Percentiles rank a stretch among this genome's conserved stretches.
Evolutionary conservation across 2,329 filamentous ascomycete genomes (phyloP).

Genomic region (Acrocalymma vagum): DNA sequence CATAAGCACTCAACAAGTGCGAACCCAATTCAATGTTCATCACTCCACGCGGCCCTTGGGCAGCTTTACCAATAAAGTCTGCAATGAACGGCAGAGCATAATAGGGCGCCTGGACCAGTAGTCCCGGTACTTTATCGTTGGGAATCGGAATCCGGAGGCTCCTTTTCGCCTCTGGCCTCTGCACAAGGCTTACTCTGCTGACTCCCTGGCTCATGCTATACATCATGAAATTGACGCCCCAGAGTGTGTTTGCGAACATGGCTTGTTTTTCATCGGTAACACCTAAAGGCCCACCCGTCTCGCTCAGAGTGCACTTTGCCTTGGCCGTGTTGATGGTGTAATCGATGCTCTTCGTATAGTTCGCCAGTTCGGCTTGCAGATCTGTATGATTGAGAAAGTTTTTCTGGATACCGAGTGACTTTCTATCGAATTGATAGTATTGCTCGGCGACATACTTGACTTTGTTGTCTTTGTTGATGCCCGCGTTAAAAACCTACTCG

Average conservation of each 20-base stretch:
- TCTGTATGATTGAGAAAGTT: too few species aligned
- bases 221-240: not conserved
- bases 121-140: not conserved
- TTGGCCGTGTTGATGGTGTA: not conserved
- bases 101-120: not conserved
- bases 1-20: not conserved
- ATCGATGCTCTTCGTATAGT: not conserved
- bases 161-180: not conserved
- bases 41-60: not conserved
- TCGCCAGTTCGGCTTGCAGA: too few species aligned
- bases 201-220: conserved; percentile 1
- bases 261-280: not conserved
- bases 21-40: not conserved
- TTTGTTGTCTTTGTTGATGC: too few species aligned
- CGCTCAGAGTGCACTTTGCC: not conserved
- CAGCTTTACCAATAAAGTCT: not conserved
- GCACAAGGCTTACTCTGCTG: not conserved
- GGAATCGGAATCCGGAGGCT: not conserved
- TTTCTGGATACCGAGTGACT: too few species aligned
- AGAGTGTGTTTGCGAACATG: not conserved
- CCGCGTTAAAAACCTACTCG: too few species aligned
- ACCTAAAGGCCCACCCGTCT: not conserved
- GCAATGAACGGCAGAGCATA: not conserved
- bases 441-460: too few species aligned
- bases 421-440: too few species aligned